Evolutionary conservation across 2,329 filamentous ascomycete species (phyloP).

Genomic region (Sporothrix phasma): DNA sequence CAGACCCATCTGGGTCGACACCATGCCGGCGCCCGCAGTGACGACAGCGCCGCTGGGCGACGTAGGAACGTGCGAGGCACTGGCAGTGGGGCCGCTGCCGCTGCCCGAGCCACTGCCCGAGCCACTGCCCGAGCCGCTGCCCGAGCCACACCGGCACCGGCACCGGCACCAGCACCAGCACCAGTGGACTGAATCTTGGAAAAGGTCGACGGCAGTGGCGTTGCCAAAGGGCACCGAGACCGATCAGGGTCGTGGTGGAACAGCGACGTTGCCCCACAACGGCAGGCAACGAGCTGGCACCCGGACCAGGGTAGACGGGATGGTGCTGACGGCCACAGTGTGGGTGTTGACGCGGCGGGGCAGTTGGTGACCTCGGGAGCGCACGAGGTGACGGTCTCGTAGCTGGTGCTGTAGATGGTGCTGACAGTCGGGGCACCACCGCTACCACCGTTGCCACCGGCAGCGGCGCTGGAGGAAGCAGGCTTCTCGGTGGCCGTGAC

Average conservation of each 20-base stretch:
- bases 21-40: conserved; percentile 15
- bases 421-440: conserved; percentile 21
- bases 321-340: conserved; percentile 10
- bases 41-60: conserved; percentile 8
- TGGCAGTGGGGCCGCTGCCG: neutral
- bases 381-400: conserved; percentile 28
- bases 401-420: conserved; percentile 31
- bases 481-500: conserved; percentile 7
- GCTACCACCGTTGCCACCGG: conserved; percentile 14
- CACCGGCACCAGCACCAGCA: neutral
- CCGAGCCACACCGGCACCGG: neutral
- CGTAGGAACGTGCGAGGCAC: neutral
- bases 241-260: neutral
- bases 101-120: neutral
- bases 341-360: conserved; percentile 17
- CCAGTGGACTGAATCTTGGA: neutral
- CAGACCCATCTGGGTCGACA: conserved; percentile 14
- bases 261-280: conserved; percentile 3
- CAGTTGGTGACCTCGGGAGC: conserved; percentile 20
- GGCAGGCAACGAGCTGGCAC: neutral
- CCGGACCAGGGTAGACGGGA: conserved; percentile 28
- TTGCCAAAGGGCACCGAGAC: neutral
- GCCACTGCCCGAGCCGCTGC: neutral
- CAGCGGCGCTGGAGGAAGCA: neutral
- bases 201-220: neutral